Conservation (phyloP, 192 early-diverging fungal genomes). For the Mortierella hygrophila region DNA sequence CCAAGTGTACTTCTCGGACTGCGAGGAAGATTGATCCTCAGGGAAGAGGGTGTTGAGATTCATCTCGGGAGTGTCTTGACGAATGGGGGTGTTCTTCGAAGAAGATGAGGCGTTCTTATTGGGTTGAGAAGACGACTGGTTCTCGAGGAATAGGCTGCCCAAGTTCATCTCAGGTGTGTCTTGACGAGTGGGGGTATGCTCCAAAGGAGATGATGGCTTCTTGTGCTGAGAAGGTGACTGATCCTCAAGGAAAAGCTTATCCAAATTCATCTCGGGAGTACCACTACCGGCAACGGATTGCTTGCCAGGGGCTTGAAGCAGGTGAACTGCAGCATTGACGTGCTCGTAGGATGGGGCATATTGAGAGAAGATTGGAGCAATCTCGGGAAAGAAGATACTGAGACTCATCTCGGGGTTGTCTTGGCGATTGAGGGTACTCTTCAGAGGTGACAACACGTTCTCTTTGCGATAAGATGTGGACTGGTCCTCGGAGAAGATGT, state of each 20-base stretch:
- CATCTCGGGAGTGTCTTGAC: constrained; percentile 15
- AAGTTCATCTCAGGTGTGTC: constrained; percentile 15
- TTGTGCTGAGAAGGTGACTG: too few species aligned
- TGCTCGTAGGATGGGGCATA: too few species aligned
- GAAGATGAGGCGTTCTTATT: background rate
- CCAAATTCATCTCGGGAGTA: background rate
- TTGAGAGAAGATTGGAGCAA: background rate
- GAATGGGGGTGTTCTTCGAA: background rate
- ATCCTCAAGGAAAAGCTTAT: background rate
- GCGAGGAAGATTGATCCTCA: background rate
- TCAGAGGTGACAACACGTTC: background rate
- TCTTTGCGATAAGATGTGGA: background rate
- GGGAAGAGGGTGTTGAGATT: constrained; percentile 5
- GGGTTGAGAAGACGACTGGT: background rate
- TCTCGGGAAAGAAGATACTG: too few species aligned
- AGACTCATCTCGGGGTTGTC: background rate
- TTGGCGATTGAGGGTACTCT: background rate
- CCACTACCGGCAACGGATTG: background rate
- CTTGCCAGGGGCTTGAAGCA: background rate
- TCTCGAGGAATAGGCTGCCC: background rate
- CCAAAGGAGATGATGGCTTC: background rate
- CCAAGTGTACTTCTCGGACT: background rate
- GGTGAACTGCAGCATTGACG: background rate
- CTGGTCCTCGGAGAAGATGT: constrained; percentile 15
- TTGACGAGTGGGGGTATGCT: background rate